Conservation (phyloP, 192 early-diverging fungal species). For the Backusella mclennaniae region DNA sequence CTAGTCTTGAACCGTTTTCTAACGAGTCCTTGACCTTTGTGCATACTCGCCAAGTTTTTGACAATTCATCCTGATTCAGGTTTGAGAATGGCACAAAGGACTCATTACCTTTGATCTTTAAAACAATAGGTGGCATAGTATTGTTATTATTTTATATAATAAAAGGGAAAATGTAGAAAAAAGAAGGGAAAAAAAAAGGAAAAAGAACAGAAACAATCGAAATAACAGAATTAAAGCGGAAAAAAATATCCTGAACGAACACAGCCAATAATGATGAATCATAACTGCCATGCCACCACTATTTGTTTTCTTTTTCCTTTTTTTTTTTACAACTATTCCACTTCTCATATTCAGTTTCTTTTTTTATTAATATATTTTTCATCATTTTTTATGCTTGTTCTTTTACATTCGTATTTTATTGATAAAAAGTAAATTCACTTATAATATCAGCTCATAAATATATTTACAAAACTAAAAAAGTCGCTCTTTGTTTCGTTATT, state of each 20-base stretch:
- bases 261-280: not conserved
- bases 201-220: conserved; percentile 6
- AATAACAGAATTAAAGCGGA: conserved; percentile 4
- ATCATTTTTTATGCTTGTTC: not conserved
- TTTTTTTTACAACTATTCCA: not conserved
- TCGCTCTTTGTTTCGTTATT: not conserved
- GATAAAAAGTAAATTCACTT: not conserved
- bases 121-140: conserved; percentile 60
- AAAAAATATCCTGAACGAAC: not conserved
- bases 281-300: not conserved
- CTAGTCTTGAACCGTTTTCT: conserved; percentile 75
- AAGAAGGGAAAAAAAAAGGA: not conserved
- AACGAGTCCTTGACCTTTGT: conserved; percentile 82
- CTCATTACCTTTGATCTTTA: conserved; percentile 71
- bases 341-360: too few relatives aligned
- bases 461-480: not conserved
- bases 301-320: not conserved
- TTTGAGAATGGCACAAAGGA: conserved; percentile 67
- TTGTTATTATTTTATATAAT: not conserved
- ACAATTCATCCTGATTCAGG: conserved; percentile 72
- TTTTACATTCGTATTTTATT: not conserved
- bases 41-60: conserved; percentile 74
- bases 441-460: not conserved
- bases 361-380: too few relatives aligned
- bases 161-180: not conserved